Conservation (phyloP, 768 basidiomycete species). For the Mycena olivaceomarginata region DNA sequence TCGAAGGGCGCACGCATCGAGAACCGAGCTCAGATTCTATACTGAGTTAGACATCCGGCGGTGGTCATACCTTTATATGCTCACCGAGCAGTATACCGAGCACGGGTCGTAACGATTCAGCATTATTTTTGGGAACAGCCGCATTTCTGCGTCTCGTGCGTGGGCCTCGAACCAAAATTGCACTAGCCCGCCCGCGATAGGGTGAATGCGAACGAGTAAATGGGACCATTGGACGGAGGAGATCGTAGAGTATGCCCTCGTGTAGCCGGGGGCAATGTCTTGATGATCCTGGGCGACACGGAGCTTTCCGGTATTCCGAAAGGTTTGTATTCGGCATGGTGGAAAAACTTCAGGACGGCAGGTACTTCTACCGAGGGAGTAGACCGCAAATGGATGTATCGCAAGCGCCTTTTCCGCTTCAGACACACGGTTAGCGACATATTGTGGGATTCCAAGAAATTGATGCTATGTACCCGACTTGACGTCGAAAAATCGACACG, state of each 20-base stretch:
- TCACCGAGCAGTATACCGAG: slow-evolving; percentile 39
- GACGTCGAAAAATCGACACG: slow-evolving; percentile 1
- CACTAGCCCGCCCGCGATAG: slow-evolving; percentile 11
- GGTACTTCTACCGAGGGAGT: not conserved
- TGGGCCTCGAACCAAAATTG: slow-evolving; percentile 40
- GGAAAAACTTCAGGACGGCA: not conserved
- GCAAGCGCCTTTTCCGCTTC: slow-evolving; percentile 14
- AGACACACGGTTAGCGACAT: not conserved
- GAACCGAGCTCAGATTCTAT: slow-evolving; percentile 34
- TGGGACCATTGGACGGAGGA: slow-evolving; percentile 16
- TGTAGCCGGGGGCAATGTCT: not conserved
- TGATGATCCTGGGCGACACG: not conserved
- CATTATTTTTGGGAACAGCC: not conserved
- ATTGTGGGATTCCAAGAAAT: not conserved
- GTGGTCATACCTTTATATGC: not conserved
- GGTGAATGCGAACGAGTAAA: slow-evolving; percentile 6
- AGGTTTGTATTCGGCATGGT: not conserved
- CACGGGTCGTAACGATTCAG: slow-evolving; percentile 41
- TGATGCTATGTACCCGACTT: not conserved
- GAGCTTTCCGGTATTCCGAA: not conserved
- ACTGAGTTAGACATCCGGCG: not conserved
- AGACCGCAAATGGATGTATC: not conserved
- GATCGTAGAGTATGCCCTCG: not conserved
- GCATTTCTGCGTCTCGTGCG: slow-evolving; percentile 34
- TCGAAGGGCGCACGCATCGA: slow-evolving; percentile 15